These are phyloP conservation scores for Trichosanthes truncata DNA, from an alignment of 306 rosid species.

Conservation along the genomic window DNA sequence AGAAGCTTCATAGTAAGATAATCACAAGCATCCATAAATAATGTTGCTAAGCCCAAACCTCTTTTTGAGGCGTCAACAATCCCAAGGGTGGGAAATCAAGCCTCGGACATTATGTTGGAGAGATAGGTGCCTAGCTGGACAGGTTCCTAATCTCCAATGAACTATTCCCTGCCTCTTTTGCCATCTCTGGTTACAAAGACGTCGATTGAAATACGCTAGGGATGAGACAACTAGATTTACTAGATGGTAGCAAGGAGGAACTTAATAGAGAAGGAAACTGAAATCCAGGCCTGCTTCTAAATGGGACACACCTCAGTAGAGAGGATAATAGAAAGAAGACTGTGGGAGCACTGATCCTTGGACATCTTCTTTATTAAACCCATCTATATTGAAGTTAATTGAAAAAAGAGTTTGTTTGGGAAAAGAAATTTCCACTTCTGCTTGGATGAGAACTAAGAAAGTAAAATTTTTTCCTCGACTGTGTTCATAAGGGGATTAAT, in stretches of 20 bases:
- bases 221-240: neutral
- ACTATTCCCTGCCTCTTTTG: neutral
- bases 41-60: neutral
- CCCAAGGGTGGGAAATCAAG: neutral
- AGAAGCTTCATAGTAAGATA: neutral
- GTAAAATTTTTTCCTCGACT: neutral
- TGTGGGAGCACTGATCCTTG: neutral
- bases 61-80: neutral
- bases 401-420: neutral
- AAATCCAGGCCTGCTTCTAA: neutral
- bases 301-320: neutral
- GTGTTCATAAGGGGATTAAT: neutral
- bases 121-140: neutral
- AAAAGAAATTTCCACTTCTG: neutral
- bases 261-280: neutral
- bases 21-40: slow-evolving; percentile 2
- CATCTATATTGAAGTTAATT: neutral
- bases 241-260: neutral
- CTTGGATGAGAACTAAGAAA: neutral
- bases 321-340: neutral
- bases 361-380: neutral
- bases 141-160: neutral
- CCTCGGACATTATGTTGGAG: neutral
- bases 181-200: neutral
- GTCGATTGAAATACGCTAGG: neutral